Base-by-base conservation (phyloP, 2,329 filamentous ascomycete species). In the Phaeosphaeria sp. region DNA sequence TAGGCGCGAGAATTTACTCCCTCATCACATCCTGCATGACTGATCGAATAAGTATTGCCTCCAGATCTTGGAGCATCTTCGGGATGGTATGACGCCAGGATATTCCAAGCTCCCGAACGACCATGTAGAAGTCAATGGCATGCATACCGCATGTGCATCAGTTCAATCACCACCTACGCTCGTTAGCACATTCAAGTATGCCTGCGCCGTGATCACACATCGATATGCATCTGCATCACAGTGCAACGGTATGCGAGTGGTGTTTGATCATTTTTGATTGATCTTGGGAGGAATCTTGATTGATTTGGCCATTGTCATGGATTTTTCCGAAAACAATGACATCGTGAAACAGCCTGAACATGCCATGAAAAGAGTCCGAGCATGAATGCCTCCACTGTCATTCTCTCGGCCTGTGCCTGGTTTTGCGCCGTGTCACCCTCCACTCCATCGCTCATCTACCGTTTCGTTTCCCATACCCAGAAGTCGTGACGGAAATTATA, bases 401-500 rank as follows among this genome's bases (percentile, higher is more conserved):
- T 73, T 63, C 60, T 70, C 65, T 69, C 61, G 65, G 67, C 69
- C 68, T 59, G 61, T 67, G 69, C 64, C 66, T 54, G 60, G 66
- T 64, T 68, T 46, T 70, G 61, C 71, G 67, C 68, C 68, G 60
- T 63, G 60, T 60, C 62, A 65, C 69, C 64, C 60, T 65, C 64
- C 57, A 56, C 63, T 64, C 63, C 66, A 64, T 66, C 65, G 56
- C 61, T 62, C 63, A 58, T 65, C 65, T 63, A 65, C 62, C 66
- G 57, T 65, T 18, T 60, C 61, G 61, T 67, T 53, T n/a, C 60
- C 60, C 64, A 60, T 68, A 67, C 68, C 69, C 64, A 61, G 61
- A 57, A 51, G 53, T 63, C 54, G 62, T 66, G 65, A 66, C 70
- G 67, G 69, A 69, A 69, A 67, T 90, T 94, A 97, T 90, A 97